Conservation (phyloP, 495 filamentous ascomycete species). For the Paragyromitra xinjiangensis region DNA sequence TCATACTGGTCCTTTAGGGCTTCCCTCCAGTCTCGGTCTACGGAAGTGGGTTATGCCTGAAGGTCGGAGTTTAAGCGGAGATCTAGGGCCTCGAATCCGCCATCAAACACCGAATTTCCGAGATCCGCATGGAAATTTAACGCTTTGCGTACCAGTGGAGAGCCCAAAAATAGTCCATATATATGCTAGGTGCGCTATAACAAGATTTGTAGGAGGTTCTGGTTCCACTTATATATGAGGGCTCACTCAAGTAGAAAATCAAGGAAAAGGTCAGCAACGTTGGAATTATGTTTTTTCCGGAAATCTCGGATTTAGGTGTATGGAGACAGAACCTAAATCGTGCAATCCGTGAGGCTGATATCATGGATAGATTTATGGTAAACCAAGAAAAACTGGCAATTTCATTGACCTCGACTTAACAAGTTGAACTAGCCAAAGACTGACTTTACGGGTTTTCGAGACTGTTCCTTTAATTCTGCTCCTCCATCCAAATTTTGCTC, state of each 20-base stretch:
- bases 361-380: neutral
- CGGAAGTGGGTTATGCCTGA: neutral
- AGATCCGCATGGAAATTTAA: neutral
- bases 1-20: too few species aligned
- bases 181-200: too few species aligned
- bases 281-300: neutral
- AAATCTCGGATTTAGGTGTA: neutral
- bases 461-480: neutral
- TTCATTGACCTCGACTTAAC: neutral
- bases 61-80: slow-evolving; percentile 15
- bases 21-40: neutral
- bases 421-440: neutral
- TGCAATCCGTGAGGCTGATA: neutral
- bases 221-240: neutral
- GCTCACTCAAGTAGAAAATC: neutral
- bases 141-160: neutral
- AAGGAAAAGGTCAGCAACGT: neutral
- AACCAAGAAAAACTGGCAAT: neutral
- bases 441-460: neutral
- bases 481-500: neutral
- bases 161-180: neutral
- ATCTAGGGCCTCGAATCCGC: slow-evolving; percentile 37
- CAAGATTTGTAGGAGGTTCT: too few species aligned
- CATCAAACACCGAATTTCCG: slow-evolving; percentile 28
- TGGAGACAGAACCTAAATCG: neutral